Conservation (phyloP, 352 stramenopile species). For the Globisporangium radiosum region DNA sequence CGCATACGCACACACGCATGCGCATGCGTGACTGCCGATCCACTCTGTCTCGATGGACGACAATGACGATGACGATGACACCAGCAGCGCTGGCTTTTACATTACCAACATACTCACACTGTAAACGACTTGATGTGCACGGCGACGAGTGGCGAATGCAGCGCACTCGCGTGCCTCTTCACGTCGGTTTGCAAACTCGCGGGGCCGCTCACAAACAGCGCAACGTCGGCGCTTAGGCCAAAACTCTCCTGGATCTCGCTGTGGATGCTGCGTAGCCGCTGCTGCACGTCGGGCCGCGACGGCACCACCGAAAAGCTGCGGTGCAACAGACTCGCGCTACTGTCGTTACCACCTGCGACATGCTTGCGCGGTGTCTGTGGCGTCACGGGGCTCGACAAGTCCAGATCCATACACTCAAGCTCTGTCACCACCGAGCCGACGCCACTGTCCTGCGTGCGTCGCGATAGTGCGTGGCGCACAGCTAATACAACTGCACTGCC, state of each 20-base stretch:
- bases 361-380: constrained; percentile 31
- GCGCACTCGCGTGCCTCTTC: constrained; percentile 18
- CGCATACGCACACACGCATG: too few relatives aligned
- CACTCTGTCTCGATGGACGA: too few relatives aligned
- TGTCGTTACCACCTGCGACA: constrained; percentile 3
- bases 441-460: constrained; percentile 9
- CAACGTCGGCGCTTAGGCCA: constrained; percentile 30
- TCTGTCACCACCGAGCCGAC: constrained; percentile 30
- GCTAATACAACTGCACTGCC: constrained; percentile 21
- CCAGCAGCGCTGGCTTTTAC: too few relatives aligned
- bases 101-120: constrained; percentile 13
- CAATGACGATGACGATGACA: too few relatives aligned
- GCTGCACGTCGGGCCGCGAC: constrained; percentile 31
- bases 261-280: constrained; percentile 25
- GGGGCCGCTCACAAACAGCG: constrained; percentile 40
- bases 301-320: constrained; percentile 30
- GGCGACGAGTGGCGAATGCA: constrained; percentile 27
- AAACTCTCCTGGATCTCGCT: constrained; percentile 47
- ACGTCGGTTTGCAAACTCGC: constrained; percentile 28
- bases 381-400: constrained; percentile 23
- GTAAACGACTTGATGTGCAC: constrained; percentile 48
- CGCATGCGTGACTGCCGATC: too few relatives aligned
- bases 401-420: constrained; percentile 28
- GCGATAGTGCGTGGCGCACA: constrained; percentile 2
- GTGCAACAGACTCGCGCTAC: not conserved